Percentiles rank a stretch among this genome's conserved stretches.
phyloP scores from a whole-genome alignment of 495 filamentous ascomycete genomes.

The Saxispiralis lemnorum region DNA sequence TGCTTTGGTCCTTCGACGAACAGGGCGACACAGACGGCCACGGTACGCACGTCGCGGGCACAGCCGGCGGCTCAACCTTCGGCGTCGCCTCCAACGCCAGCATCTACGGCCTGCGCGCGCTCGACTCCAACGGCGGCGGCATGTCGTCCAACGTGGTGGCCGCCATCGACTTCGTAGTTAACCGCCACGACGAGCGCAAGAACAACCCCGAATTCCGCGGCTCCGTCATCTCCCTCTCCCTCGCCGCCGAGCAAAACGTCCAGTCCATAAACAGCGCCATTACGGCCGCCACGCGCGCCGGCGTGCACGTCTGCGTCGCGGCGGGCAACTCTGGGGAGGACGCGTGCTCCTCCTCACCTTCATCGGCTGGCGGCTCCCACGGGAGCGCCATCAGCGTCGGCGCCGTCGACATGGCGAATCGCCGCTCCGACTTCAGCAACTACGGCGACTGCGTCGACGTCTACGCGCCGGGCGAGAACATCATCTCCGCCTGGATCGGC shows the following conservation, averaged over 20 bases:
- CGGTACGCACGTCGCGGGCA: conserved; percentile 29
- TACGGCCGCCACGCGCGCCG: conserved; percentile 14
- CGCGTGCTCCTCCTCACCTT: conserved; percentile 21
- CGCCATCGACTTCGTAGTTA: conserved; percentile 26
- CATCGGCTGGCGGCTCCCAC: conserved; percentile 18
- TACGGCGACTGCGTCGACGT: conserved; percentile 28
- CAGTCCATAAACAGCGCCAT: conserved; percentile 21
- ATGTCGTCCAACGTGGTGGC: conserved; percentile 19
- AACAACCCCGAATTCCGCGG: conserved; percentile 21
- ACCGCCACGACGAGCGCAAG: conserved; percentile 21
- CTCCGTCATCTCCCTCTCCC: not conserved
- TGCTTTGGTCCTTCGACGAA: conserved; percentile 24
- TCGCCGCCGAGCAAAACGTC: too few relatives aligned
- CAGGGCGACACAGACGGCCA: conserved; percentile 29
- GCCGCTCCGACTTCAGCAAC: conserved; percentile 24
- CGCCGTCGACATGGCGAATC: conserved; percentile 20
- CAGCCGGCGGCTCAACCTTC: conserved; percentile 21
- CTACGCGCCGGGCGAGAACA: conserved; percentile 27
- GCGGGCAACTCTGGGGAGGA: conserved; percentile 21
- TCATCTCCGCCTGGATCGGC: conserved; percentile 23
- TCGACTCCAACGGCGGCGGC: conserved; percentile 24
- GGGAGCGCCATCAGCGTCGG: conserved; percentile 23
- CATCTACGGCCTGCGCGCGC: conserved; percentile 27
- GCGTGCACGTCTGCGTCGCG: conserved; percentile 27
- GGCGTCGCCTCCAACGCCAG: conserved; percentile 27